Conservation (phyloP, 2,329 filamentous ascomycete species). For the Penicillium sp. region DNA sequence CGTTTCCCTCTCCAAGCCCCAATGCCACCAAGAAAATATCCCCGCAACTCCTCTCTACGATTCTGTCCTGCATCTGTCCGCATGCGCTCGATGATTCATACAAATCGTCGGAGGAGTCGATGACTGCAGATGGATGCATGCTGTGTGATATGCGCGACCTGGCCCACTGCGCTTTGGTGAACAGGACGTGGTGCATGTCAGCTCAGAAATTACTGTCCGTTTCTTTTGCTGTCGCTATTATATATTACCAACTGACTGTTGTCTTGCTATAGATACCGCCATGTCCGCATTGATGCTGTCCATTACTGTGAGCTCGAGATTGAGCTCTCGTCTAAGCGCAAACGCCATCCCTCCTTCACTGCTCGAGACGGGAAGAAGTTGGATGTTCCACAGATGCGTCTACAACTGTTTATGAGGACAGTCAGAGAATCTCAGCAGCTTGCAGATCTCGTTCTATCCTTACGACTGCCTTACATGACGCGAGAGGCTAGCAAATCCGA, state of each 20-base stretch:
- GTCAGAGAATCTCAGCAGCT: conserved; percentile 72
- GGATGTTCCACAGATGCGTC: conserved; percentile 70
- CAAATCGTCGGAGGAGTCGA: conserved; percentile 76
- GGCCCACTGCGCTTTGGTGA: conserved; percentile 71
- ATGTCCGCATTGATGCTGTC: conserved; percentile 87
- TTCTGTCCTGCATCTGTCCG: conserved; percentile 80
- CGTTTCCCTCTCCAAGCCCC: neutral
- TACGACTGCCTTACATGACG: conserved; percentile 94
- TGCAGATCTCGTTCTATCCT: conserved; percentile 66
- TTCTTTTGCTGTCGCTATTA: neutral
- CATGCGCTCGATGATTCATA: conserved; percentile 75
- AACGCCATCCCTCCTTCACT: conserved; percentile 66
- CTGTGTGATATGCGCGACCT: conserved; percentile 89
- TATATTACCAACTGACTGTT: neutral
- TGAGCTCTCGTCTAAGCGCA: conserved; percentile 72
- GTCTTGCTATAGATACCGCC: conserved; percentile 63
- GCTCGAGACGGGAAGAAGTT: conserved; percentile 74
- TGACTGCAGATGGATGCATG: conserved; percentile 78
- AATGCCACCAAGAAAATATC: conserved; percentile 57
- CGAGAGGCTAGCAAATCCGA: conserved; percentile 81
- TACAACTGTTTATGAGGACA: conserved; percentile 75
- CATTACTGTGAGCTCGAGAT: conserved; percentile 92
- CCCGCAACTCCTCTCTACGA: conserved; percentile 64
- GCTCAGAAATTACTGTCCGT: conserved; percentile 62
- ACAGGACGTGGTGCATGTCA: conserved; percentile 64